Evolutionary conservation across 805 yeast genomes (phyloP).

Genomic region (Yamadazyma scolyti): DNA sequence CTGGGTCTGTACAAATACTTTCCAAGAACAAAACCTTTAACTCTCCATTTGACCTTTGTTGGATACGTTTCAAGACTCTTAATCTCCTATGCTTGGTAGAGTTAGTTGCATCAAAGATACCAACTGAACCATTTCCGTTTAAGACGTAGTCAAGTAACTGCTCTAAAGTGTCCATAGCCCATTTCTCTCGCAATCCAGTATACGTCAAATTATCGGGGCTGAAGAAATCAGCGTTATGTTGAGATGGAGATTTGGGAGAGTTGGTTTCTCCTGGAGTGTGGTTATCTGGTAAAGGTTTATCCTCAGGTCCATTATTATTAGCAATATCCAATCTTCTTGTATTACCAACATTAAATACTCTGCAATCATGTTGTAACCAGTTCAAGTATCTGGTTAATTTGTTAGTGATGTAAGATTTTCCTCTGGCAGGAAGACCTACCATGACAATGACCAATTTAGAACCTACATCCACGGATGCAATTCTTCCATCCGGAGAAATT

Average conservation of each 20-base stretch:
- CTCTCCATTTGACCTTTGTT: slow-evolving; percentile 52
- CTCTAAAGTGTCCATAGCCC: slow-evolving; percentile 95
- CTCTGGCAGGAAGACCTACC: slow-evolving; percentile 96
- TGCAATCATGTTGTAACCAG: slow-evolving; percentile 89
- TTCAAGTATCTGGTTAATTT: slow-evolving; percentile 86
- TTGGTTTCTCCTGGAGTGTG: slow-evolving; percentile 30
- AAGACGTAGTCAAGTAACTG: slow-evolving; percentile 77
- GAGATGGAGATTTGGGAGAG: slow-evolving; percentile 15
- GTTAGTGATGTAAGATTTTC: slow-evolving; percentile 90
- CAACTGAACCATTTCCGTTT: slow-evolving; percentile 83
- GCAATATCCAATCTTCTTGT: slow-evolving; percentile 76
- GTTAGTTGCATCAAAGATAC: slow-evolving; percentile 85
- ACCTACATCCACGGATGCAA: slow-evolving; percentile 65
- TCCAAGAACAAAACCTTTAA: slow-evolving; percentile 82
- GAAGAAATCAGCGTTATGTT: slow-evolving; percentile 81
- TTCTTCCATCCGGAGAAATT: slow-evolving; percentile 70
- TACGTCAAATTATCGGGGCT: slow-evolving; percentile 71
- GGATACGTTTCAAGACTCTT: slow-evolving; percentile 54
- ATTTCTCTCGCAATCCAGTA: slow-evolving; percentile 71
- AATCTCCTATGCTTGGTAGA: slow-evolving; percentile 64
- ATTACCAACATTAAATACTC: slow-evolving; percentile 93
- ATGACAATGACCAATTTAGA: slow-evolving; percentile 87
- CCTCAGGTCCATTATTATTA: slow-evolving; percentile 63
- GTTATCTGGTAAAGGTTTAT: slow-evolving; percentile 49
- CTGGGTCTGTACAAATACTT: slow-evolving; percentile 78